These are phyloP conservation scores for Adansonia madagascariensis DNA, from an alignment of 441 rosid species.

Conservation along the genomic window DNA sequence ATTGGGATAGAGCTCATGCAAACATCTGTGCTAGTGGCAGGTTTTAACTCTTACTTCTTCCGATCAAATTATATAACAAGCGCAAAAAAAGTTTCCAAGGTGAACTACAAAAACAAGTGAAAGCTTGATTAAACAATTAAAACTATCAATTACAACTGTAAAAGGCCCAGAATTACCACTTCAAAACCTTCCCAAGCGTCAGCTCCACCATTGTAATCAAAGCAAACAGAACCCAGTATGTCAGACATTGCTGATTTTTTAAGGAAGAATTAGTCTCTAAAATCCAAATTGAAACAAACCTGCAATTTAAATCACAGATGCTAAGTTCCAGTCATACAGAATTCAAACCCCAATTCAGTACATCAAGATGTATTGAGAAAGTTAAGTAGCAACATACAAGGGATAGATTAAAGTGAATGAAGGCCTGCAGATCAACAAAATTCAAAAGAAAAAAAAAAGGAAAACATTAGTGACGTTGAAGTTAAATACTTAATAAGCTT, in stretches of 20 bases:
- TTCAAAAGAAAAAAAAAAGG: neutral
- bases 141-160: neutral
- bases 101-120: slow-evolving; percentile 2
- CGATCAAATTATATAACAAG: neutral
- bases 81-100: neutral
- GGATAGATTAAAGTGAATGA: slow-evolving; percentile 33
- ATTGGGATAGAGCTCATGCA: neutral
- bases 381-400: slow-evolving; percentile 25
- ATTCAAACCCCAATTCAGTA: slow-evolving; percentile 13
- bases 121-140: neutral
- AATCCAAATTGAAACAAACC: slow-evolving; percentile 34
- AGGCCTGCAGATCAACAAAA: slow-evolving; percentile 30
- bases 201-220: slow-evolving; percentile 32
- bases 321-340: neutral
- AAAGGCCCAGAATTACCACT: slow-evolving; percentile 27
- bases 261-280: slow-evolving; percentile 35
- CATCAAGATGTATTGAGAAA: neutral
- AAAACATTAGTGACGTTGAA: neutral
- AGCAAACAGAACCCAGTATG: slow-evolving; percentile 45
- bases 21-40: neutral
- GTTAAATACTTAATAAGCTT: neutral
- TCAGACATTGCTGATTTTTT: slow-evolving; percentile 40
- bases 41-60: neutral
- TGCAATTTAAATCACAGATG: neutral
- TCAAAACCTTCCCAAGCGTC: slow-evolving; percentile 29